A percentile compares a stretch with the other conserved stretches of the same genome.
Evolutionary conservation across 345 rosid genomes (phyloP).

Genomic region (Microcos paniculata): DNA sequence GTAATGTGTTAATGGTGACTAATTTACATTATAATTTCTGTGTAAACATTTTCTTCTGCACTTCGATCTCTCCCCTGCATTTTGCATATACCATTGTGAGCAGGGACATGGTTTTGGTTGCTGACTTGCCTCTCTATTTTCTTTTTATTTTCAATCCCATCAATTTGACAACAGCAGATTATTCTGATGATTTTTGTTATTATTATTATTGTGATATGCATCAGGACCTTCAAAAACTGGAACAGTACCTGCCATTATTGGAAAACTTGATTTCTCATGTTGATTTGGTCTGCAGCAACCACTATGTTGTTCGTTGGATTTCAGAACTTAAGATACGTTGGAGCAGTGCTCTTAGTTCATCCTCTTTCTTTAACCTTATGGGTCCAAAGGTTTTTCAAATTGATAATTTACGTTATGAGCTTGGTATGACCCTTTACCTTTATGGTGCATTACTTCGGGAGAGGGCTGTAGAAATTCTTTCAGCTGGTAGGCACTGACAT

Average conservation of each 20-base stretch:
- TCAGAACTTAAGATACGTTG: slow-evolving; percentile 67
- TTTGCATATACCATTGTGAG: not conserved
- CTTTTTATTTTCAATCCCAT: too few species aligned
- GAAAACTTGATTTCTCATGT: slow-evolving; percentile 54
- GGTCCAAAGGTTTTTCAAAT: slow-evolving; percentile 62
- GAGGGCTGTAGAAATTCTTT: slow-evolving; percentile 60
- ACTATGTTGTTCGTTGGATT: slow-evolving; percentile 32
- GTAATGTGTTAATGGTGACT: slow-evolving; percentile 25
- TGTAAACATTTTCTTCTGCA: not conserved
- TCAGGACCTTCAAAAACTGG: slow-evolving; percentile 69
- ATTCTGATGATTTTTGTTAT: slow-evolving; percentile 11
- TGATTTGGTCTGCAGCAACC: slow-evolving; percentile 35
- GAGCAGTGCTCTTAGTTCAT: slow-evolving; percentile 54
- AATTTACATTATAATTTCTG: not conserved
- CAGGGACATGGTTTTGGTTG: not conserved
- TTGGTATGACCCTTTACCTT: slow-evolving; percentile 57
- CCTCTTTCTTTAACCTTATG: slow-evolving; percentile 50
- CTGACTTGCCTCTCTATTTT: not conserved
- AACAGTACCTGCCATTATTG: slow-evolving; percentile 63
- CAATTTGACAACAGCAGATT: not conserved
- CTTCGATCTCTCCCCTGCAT: not conserved
- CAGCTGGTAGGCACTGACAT: slow-evolving; percentile 42
- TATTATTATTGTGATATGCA: slow-evolving; percentile 9
- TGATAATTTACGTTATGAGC: slow-evolving; percentile 61
- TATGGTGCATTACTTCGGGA: slow-evolving; percentile 62